These are phyloP conservation scores for Macroventuria anomochaeta DNA, from an alignment of 2,329 filamentous ascomycete genomes.

Conservation along the genomic window DNA sequence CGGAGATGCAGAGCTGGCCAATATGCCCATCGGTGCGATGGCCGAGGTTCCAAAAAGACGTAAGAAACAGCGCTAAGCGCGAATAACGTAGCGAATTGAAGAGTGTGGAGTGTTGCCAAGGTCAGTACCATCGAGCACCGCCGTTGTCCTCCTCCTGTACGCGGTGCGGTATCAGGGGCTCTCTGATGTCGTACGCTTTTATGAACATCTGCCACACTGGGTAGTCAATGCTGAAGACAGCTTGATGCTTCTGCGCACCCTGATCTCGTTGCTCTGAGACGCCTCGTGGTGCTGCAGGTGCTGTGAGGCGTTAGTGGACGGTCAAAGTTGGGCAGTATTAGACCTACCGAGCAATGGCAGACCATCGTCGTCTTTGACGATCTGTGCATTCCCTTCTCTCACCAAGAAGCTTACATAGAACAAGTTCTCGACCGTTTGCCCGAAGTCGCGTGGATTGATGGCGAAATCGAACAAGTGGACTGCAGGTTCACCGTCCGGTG, in stretches of 20 bases:
- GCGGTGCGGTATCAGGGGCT: slow-evolving; percentile 85
- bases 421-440: slow-evolving; percentile 93
- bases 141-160: slow-evolving; percentile 33
- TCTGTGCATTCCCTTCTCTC: slow-evolving; percentile 77
- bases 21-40: background rate
- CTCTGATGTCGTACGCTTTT: slow-evolving; percentile 74
- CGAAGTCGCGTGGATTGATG: slow-evolving; percentile 87
- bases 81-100: background rate
- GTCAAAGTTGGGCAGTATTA: background rate
- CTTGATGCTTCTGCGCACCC: slow-evolving; percentile 69
- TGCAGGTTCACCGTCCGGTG: slow-evolving; percentile 62
- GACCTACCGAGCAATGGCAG: slow-evolving; percentile 81
- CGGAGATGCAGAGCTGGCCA: background rate
- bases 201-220: slow-evolving; percentile 81
- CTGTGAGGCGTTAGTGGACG: slow-evolving; percentile 30
- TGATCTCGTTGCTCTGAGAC: slow-evolving; percentile 63
- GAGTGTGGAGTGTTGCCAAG: background rate
- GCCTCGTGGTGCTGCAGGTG: slow-evolving; percentile 55
- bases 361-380: slow-evolving; percentile 74
- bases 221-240: slow-evolving; percentile 87
- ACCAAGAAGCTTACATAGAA: slow-evolving; percentile 97
- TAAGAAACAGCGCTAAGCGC: background rate
- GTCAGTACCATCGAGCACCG: slow-evolving; percentile 13
- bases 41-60: background rate
- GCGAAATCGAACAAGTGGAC: slow-evolving; percentile 85